Conservation (phyloP, 2,329 filamentous ascomycete species). For the Hymenoscyphus fructigenus region DNA sequence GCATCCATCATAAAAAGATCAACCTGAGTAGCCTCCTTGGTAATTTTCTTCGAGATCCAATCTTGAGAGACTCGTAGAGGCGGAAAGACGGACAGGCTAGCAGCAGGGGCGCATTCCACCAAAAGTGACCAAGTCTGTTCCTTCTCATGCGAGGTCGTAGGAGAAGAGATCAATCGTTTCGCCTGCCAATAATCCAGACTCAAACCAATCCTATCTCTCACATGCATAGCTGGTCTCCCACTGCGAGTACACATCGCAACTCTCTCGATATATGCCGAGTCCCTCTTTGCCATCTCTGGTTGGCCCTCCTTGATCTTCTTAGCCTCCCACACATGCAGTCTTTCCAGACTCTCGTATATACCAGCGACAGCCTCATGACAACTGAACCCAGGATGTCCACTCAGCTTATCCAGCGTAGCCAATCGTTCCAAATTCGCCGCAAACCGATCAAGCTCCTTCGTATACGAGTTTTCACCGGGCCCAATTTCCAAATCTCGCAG, state of each 20-base stretch:
- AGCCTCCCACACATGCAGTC: constrained; percentile 70
- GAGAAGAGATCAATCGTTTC: constrained; percentile 48
- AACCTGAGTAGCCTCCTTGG: constrained; percentile 52
- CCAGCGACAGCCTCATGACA: constrained; percentile 77
- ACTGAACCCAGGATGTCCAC: constrained; percentile 65
- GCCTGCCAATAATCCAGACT: constrained; percentile 78
- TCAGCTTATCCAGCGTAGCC: constrained; percentile 69
- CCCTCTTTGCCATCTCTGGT: constrained; percentile 44
- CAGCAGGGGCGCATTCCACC: constrained; percentile 60
- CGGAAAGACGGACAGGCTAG: constrained; percentile 44
- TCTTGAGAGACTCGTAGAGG: constrained; percentile 69
- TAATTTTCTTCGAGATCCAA: constrained; percentile 70
- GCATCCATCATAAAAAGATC: constrained; percentile 38
- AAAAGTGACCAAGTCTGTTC: constrained; percentile 63
- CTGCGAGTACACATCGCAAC: constrained; percentile 62
- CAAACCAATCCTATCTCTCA: constrained; percentile 64
- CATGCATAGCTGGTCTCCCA: constrained; percentile 71
- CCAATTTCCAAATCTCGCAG: constrained; percentile 60
- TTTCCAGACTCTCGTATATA: constrained; percentile 67
- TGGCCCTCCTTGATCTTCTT: constrained; percentile 52
- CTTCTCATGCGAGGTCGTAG: constrained; percentile 34
- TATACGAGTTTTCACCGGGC: constrained; percentile 62
- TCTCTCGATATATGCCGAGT: constrained; percentile 41
- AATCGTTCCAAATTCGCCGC: constrained; percentile 69
- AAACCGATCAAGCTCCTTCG: constrained; percentile 69